Base-by-base conservation (phyloP, 805 yeast genomes). In the Cyberlindnera lachancei region DNA sequence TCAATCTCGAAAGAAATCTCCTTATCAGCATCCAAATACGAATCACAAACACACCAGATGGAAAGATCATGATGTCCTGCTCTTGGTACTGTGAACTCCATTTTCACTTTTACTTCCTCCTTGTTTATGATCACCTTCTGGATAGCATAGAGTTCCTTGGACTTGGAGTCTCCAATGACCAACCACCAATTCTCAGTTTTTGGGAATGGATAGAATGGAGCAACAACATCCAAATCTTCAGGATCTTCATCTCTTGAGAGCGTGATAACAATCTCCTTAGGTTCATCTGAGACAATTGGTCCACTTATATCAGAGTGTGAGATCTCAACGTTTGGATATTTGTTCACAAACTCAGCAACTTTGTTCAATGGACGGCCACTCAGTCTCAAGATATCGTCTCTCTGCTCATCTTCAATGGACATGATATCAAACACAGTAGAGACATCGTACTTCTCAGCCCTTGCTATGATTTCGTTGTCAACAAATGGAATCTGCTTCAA, bases 1-100 rank as follows among this genome's bases (percentile, higher is more conserved):
- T 67, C 62, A 4, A 78, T 50, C 17, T 66, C 71, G 30, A 81
- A 61, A 9, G 63, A 54, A 16, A 78, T 68, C 58, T 90, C 95
- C 53, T 83, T 84, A 52, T 90, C 98, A 3, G 87, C 94, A 51
- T 88, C 97, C n/a, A 85, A 49, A 47, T 88, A 90, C 0, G 94
- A 79, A 48, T 88, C 96, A 58, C 96, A 82, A 52, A 88, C 72
- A 49, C 90, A 77, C 94, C 94, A 88, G 2, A 86, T 60, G 0
- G 77, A 71, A 17, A 88, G 56, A 13, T 66, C 51, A 34, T 79
- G 82, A 5, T 61, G 52, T 0, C 95, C 96, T 4, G 70, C 53
- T 4, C 58, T 64, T 0, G 84, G 76, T 8, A 85, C 47, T 0
- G 73, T 60, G 38, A 83, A 72, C 18, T 67, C 70, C 27, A 90